phyloP scores from a whole-genome alignment of 1,139 yeast species.

The Suhomyces wounanorum region DNA sequence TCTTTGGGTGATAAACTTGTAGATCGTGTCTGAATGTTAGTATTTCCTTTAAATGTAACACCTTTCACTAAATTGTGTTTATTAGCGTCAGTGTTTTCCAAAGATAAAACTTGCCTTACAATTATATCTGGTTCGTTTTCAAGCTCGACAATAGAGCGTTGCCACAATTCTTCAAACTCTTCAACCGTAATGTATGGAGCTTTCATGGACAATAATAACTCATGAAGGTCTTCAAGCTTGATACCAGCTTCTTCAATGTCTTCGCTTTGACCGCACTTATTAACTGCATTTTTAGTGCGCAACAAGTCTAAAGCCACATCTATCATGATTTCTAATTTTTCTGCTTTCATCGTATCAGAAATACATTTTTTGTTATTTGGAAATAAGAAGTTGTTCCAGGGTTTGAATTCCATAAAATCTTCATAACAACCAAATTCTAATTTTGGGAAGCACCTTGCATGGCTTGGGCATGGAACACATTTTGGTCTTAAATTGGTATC shows the following conservation, averaged over 20 bases:
- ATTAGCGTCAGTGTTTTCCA: not conserved
- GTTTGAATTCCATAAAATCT: constrained; percentile 59
- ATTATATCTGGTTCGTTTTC: constrained; percentile 74
- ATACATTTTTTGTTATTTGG: constrained; percentile 67
- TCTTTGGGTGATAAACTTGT: constrained; percentile 28
- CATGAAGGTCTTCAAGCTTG: constrained; percentile 54
- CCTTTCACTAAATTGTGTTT: not conserved
- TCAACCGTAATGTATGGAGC: constrained; percentile 62
- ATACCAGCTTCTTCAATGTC: constrained; percentile 55
- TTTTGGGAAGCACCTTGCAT: constrained; percentile 71
- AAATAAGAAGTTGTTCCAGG: constrained; percentile 54
- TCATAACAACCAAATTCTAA: constrained; percentile 67
- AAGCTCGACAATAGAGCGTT: constrained; percentile 61
- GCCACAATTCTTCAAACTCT: constrained; percentile 85
- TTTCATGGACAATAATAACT: constrained; percentile 57
- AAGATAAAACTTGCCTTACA: constrained; percentile 74
- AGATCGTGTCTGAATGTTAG: constrained; percentile 38
- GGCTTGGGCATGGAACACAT: constrained; percentile 78
- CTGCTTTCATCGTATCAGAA: constrained; percentile 75
- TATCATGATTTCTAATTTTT: constrained; percentile 66
- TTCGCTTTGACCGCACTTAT: constrained; percentile 59
- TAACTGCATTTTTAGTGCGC: constrained; percentile 67
- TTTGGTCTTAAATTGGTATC: constrained; percentile 52
- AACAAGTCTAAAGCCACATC: constrained; percentile 67
- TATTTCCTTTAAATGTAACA: constrained; percentile 9